These are phyloP conservation scores for Claviceps purpurea DNA, from an alignment of 2,329 filamentous ascomycete species.

Conservation along the genomic window DNA sequence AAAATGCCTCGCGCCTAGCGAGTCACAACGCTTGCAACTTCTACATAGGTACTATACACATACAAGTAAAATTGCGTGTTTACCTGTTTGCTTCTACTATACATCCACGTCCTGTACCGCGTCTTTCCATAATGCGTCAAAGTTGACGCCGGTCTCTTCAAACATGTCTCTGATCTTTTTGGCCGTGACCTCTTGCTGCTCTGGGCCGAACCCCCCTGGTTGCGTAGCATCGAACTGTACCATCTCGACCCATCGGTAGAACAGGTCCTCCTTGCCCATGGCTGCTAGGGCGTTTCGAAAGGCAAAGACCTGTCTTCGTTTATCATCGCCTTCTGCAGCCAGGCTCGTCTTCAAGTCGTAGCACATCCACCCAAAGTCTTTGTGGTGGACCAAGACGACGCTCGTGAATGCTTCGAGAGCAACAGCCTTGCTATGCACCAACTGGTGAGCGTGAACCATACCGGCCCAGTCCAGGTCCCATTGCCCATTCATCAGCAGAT, in stretches of 20 bases:
- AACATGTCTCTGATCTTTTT: conserved; percentile 66
- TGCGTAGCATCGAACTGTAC: conserved; percentile 75
- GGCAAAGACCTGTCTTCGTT: conserved; percentile 59
- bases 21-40: too few species aligned
- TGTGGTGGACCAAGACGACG: conserved; percentile 54
- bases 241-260: conserved; percentile 86
- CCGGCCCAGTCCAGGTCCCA: conserved; percentile 80
- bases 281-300: conserved; percentile 65
- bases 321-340: conserved; percentile 44
- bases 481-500: conserved; percentile 68
- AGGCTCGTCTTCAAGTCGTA: conserved; percentile 46
- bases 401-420: conserved; percentile 56
- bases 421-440: conserved; percentile 51
- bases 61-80: too few species aligned
- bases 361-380: conserved; percentile 52
- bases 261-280: conserved; percentile 76
- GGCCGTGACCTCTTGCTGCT: conserved; percentile 60
- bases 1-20: too few species aligned
- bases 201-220: conserved; percentile 64
- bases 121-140: conserved; percentile 65
- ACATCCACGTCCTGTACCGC: conserved; percentile 26
- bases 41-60: too few species aligned
- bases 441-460: conserved; percentile 60
- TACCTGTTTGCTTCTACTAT: conserved; percentile 6
- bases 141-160: conserved; percentile 61